These are phyloP conservation scores for Calonectria hongkongensis DNA, from an alignment of 2,329 filamentous ascomycete species.

Conservation along the genomic window DNA sequence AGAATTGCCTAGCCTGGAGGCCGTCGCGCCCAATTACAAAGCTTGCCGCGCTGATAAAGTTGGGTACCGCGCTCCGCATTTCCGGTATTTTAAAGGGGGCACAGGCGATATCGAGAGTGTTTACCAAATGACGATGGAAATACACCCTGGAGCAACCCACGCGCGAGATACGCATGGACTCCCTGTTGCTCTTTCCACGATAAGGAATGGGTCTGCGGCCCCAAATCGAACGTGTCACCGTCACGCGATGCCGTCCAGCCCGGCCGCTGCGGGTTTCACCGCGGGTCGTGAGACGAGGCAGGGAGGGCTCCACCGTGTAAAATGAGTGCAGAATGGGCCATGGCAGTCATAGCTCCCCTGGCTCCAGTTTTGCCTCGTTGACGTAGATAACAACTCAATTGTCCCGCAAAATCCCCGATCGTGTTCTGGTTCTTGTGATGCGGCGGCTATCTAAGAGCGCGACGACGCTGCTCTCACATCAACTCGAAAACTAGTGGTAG, in stretches of 20 bases:
- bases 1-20: constrained; percentile 19
- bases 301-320: constrained; percentile 31
- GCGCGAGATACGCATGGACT: constrained; percentile 41
- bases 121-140: constrained; percentile 37
- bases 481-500: neutral
- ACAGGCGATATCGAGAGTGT: neutral
- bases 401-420: constrained; percentile 17
- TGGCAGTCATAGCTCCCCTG: constrained; percentile 10
- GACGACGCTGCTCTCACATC: neutral
- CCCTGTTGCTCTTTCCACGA: constrained; percentile 19
- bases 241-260: constrained; percentile 19
- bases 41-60: constrained; percentile 40
- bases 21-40: constrained; percentile 27
- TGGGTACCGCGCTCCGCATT: constrained; percentile 41
- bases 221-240: constrained; percentile 4
- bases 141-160: constrained; percentile 18
- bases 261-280: constrained; percentile 23
- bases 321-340: constrained; percentile 15
- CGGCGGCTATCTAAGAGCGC: constrained; percentile 29
- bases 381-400: constrained; percentile 20
- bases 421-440: neutral
- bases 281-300: constrained; percentile 24
- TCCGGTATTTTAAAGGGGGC: constrained; percentile 29
- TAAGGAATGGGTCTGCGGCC: constrained; percentile 19
- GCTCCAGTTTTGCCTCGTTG: neutral